Conservation (phyloP, 306 rosid species). For the Dryas alaskensis region DNA sequence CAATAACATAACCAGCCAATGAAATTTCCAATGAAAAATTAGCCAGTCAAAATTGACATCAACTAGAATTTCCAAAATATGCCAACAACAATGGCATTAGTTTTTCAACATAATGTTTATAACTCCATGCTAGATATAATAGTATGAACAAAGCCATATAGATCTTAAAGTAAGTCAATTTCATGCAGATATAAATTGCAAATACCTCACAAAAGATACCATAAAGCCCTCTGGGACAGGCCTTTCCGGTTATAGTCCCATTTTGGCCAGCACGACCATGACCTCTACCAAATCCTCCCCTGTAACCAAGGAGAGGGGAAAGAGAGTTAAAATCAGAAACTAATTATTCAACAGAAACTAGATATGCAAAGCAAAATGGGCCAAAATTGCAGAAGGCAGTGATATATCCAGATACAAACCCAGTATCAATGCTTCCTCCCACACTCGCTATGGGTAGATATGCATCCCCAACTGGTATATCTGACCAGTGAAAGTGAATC, state of each 20-base stretch:
- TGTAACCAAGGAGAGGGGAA: constrained; percentile 32
- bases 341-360: neutral
- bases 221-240: constrained; percentile 85
- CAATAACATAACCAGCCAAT: neutral
- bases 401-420: constrained; percentile 44
- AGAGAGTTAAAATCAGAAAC: neutral
- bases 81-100: neutral
- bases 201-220: constrained; percentile 90
- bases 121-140: neutral
- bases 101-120: neutral
- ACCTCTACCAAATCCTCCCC: constrained; percentile 90
- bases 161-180: constrained; percentile 4
- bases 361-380: neutral
- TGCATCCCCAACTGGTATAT: constrained; percentile 81
- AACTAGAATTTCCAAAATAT: constrained; percentile 4
- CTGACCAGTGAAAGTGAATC: constrained; percentile 95
- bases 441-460: constrained; percentile 73
- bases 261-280: constrained; percentile 77
- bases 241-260: constrained; percentile 75
- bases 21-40: neutral
- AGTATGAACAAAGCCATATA: neutral
- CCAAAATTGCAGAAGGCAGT: neutral
- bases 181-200: constrained; percentile 11
- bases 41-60: constrained; percentile 1
- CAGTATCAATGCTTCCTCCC: constrained; percentile 66